phyloP scores from a whole-genome alignment of 768 basidiomycete species.

The Mycena floridula region DNA sequence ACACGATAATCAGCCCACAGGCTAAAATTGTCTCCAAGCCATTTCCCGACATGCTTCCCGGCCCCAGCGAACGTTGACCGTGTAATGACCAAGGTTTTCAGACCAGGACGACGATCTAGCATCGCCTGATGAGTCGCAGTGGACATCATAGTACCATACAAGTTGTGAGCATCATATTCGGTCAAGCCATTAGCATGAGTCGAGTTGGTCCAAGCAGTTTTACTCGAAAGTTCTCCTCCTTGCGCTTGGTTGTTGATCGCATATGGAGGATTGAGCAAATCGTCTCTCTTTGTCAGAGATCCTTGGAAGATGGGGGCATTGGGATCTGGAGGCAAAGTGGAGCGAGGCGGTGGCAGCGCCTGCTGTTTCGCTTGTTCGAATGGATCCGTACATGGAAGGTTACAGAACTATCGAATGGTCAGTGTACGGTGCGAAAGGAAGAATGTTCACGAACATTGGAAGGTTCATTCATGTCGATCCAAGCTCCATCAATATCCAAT shows the following conservation, averaged over 20 bases:
- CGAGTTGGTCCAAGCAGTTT: conserved; percentile 44
- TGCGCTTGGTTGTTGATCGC: conserved; percentile 50
- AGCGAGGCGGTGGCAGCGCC: conserved; percentile 47
- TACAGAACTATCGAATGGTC: conserved; percentile 45
- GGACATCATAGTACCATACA: conserved; percentile 73
- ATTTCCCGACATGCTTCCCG: conserved; percentile 63
- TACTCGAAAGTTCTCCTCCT: conserved; percentile 40
- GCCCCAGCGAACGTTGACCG: conserved; percentile 72
- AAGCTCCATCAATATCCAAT: conserved; percentile 63
- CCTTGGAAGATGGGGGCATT: conserved; percentile 45
- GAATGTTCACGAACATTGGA: conserved; percentile 39
- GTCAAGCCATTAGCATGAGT: conserved; percentile 51
- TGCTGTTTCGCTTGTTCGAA: conserved; percentile 49
- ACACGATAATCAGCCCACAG: conserved; percentile 51
- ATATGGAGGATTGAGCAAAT: conserved; percentile 49
- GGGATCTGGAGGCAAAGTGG: conserved; percentile 43
- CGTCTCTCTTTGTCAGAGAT: conserved; percentile 19
- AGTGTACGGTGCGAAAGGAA: not conserved
- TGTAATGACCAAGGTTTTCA: conserved; percentile 60
- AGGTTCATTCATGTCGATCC: conserved; percentile 79
- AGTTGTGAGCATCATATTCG: conserved; percentile 60
- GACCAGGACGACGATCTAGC: conserved; percentile 54
- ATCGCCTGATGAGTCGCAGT: conserved; percentile 53
- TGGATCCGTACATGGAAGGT: conserved; percentile 54
- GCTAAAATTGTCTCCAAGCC: conserved; percentile 66